Evolutionary conservation across 2,329 filamentous ascomycete genomes (phyloP).

Genomic region (Metarhizium humberi): DNA sequence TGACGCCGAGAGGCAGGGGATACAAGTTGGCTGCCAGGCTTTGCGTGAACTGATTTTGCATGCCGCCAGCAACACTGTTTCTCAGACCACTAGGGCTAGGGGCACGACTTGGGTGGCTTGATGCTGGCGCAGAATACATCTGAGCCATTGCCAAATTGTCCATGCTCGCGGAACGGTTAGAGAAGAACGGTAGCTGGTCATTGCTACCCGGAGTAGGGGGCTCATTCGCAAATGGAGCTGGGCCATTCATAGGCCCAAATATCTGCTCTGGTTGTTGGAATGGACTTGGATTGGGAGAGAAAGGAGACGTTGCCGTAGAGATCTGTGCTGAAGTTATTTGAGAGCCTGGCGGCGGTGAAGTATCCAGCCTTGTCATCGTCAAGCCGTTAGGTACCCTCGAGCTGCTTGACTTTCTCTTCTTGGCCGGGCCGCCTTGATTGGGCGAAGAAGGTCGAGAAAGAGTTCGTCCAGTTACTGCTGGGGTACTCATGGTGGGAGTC

Average conservation of each 20-base stretch:
- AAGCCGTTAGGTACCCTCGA: constrained; percentile 63
- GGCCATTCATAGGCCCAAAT: constrained; percentile 33
- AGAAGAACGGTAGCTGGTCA: constrained; percentile 48
- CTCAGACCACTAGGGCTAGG: constrained; percentile 56
- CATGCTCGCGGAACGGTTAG: constrained; percentile 51
- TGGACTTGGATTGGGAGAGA: constrained; percentile 35
- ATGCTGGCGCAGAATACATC: constrained; percentile 63
- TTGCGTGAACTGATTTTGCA: constrained; percentile 35
- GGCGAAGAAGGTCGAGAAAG: constrained; percentile 70
- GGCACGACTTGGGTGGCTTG: constrained; percentile 67
- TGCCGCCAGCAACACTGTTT: constrained; percentile 33
- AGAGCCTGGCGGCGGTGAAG: constrained; percentile 30
- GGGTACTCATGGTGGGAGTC: constrained; percentile 17
- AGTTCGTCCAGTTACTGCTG: constrained; percentile 18
- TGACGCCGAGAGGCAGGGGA: constrained; percentile 37
- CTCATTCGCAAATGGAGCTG: constrained; percentile 40
- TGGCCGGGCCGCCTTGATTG: constrained; percentile 56
- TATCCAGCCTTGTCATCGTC: constrained; percentile 75
- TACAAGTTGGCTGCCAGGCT: constrained; percentile 40
- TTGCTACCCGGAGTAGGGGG: constrained; percentile 59
- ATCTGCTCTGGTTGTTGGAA: constrained; percentile 37
- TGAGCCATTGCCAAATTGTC: constrained; percentile 56
- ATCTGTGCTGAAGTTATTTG: constrained; percentile 29
- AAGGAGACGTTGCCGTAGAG: constrained; percentile 40
- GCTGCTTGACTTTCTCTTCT: constrained; percentile 74